These are phyloP conservation scores for Pichia kluyveri DNA, from an alignment of 805 yeast genomes.

Conservation along the genomic window DNA sequence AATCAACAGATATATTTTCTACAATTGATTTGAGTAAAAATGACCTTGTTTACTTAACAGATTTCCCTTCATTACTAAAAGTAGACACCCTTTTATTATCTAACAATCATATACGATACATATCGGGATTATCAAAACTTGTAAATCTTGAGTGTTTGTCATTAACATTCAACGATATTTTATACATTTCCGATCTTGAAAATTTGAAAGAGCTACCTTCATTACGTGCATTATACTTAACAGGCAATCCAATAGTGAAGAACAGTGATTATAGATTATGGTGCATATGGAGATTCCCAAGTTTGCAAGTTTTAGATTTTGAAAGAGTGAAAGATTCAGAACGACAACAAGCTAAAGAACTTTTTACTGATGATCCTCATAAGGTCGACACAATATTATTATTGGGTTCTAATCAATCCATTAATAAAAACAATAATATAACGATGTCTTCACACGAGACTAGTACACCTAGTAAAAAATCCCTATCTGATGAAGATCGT, in stretches of 20 bases:
- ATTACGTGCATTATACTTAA: slow-evolving; percentile 40
- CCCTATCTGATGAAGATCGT: slow-evolving; percentile 47
- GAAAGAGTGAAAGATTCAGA: slow-evolving; percentile 50
- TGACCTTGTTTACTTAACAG: slow-evolving; percentile 46
- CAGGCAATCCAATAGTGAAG: slow-evolving; percentile 49
- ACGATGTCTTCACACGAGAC: too few species aligned
- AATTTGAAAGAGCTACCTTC: slow-evolving; percentile 30
- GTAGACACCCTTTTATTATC: slow-evolving; percentile 50
- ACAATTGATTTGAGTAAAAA: slow-evolving; percentile 72
- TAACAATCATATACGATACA: slow-evolving; percentile 45
- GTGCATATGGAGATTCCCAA: slow-evolving; percentile 55
- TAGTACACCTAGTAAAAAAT: slow-evolving; percentile 9
- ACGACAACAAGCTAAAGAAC: slow-evolving; percentile 32
- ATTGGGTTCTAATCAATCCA: neutral
- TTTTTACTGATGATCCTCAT: slow-evolving; percentile 31
- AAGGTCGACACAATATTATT: slow-evolving; percentile 24
- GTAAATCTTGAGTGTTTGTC: slow-evolving; percentile 43
- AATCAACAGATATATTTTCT: slow-evolving; percentile 31
- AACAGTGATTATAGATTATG: slow-evolving; percentile 48
- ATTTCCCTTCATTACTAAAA: slow-evolving; percentile 35
- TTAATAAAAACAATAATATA: too few species aligned
- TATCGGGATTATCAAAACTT: slow-evolving; percentile 26
- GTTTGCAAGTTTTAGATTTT: slow-evolving; percentile 58
- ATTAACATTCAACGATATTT: slow-evolving; percentile 43
- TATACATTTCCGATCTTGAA: slow-evolving; percentile 34